Base-by-base conservation (phyloP, 2,329 filamentous ascomycete species). In the Colletotrichum tabaci region DNA sequence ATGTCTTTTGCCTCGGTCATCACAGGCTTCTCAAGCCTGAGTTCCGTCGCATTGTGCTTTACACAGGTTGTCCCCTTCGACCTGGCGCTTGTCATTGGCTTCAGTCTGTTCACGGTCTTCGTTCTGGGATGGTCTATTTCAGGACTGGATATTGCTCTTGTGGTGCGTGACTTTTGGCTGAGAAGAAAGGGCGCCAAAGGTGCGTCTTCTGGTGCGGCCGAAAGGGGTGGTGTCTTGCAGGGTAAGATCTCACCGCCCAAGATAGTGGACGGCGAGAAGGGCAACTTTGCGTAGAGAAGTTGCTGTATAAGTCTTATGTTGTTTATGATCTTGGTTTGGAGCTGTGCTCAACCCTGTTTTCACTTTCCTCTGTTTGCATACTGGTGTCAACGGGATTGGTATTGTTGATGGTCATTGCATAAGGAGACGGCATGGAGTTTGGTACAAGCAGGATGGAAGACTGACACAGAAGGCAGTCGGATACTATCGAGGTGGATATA, bases 21-120 rank as follows among this genome's bases (percentile, higher is more conserved):
- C 7, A 76, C 74, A 0, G 80, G 80, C 6, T 80, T 81, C 49
- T 65, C 74, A 2, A 79, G 79, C 44, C 67, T 81, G 3, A 77
- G 74, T 56, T 70, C 70, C 10, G 74, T 80, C 15, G 66, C 75
- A 1, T 72, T 81, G 23, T 79, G 79, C 63, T 56, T 79, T 38
- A 78, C 77, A 7, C 75, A 76, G 16, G 56, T 77, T 18, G 56
- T 81, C 7, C 67, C 77, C 2, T 77, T 82, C 38, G 76, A 79
- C 55, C 30, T 74, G 9, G 76, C 75, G 10, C 50, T 81, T 4
- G 26, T 66, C 8, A 8, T 76, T 5, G 80, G 78, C 4, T 76
- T 79, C 46, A 61, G 66, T 0, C 65, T 82, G 1, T 74, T 73
- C 1, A 73, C 71, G 8, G 60, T 76, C 30, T 77, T 78, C 38